phyloP scores from a whole-genome alignment of 2,329 filamentous ascomycete genomes.

The Boeremia exigua region DNA sequence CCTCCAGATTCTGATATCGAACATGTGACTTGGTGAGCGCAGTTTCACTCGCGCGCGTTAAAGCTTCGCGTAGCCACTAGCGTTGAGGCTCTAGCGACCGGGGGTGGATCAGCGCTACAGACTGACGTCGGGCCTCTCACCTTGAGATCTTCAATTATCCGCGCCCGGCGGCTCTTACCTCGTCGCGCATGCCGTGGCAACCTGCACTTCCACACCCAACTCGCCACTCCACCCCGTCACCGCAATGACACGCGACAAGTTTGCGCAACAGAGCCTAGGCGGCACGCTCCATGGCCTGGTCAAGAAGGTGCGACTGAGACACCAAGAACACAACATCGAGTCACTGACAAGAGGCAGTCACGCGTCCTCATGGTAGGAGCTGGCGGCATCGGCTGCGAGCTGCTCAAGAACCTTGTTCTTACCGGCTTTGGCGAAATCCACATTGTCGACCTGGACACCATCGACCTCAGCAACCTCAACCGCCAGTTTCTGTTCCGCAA shows the following conservation, averaged over 20 bases:
- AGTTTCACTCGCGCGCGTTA: conserved; percentile 23
- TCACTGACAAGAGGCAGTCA: conserved; percentile 62
- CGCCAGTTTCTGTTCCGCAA: conserved; percentile 96
- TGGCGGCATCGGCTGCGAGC: conserved; percentile 95
- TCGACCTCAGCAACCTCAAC: conserved; percentile 96
- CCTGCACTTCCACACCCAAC: conserved; percentile 16
- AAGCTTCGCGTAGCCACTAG: conserved; percentile 21
- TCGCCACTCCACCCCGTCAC: conserved; percentile 11
- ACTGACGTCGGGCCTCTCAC: conserved; percentile 34
- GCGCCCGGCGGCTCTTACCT: conserved; percentile 12
- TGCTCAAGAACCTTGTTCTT: conserved; percentile 94
- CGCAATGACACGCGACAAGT: conserved; percentile 57
- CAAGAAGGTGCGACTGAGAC: conserved; percentile 59
- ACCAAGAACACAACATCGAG: neutral
- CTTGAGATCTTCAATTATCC: conserved; percentile 15
- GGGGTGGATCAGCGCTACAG: conserved; percentile 23
- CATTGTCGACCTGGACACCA: conserved; percentile 96
- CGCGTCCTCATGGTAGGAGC: conserved; percentile 93
- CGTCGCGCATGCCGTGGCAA: conserved; percentile 27
- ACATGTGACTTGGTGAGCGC: conserved; percentile 16
- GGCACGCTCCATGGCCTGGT: conserved; percentile 69
- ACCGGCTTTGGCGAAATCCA: conserved; percentile 92
- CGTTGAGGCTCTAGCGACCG: conserved; percentile 30
- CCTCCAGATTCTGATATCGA: neutral
- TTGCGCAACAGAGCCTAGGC: conserved; percentile 66